Conservation (phyloP, 2,329 filamentous ascomycete genomes). For the Massarina eburnea region DNA sequence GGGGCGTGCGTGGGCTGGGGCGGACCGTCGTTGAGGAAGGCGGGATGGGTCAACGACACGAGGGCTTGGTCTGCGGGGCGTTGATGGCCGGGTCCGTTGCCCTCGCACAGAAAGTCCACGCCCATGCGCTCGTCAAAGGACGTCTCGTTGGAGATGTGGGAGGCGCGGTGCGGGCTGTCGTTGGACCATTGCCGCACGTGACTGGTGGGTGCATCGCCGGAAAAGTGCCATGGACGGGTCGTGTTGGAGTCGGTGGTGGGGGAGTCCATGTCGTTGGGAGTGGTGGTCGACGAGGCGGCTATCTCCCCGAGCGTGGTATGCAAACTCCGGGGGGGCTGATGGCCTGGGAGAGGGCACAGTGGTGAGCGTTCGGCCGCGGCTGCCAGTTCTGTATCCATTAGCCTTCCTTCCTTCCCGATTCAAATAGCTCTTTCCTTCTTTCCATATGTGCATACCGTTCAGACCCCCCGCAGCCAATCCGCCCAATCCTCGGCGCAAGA, state of each 20-base stretch:
- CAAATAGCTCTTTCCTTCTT: not conserved
- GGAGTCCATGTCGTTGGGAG: slow-evolving; percentile 25
- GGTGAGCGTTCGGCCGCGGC: slow-evolving; percentile 51
- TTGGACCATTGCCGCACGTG: slow-evolving; percentile 39
- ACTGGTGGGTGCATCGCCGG: slow-evolving; percentile 33
- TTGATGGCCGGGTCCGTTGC: slow-evolving; percentile 57
- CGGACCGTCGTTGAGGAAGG: slow-evolving; percentile 22
- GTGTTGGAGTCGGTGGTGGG: slow-evolving; percentile 22
- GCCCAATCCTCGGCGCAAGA: no score
- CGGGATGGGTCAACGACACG: slow-evolving; percentile 48
- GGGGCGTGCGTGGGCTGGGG: slow-evolving; percentile 34
- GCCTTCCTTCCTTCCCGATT: no score
- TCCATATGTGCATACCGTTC: slow-evolving; percentile 38
- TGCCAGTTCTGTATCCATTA: slow-evolving; percentile 49
- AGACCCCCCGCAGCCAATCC: slow-evolving; percentile 44
- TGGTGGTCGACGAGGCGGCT: slow-evolving; percentile 16
- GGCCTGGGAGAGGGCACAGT: slow-evolving; percentile 37
- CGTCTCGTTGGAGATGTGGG: slow-evolving; percentile 24
- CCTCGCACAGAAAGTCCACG: slow-evolving; percentile 71
- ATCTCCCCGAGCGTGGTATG: slow-evolving; percentile 24
- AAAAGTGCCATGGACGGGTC: slow-evolving; percentile 35
- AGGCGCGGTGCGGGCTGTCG: slow-evolving; percentile 41
- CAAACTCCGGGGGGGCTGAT: slow-evolving; percentile 23
- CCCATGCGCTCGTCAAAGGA: slow-evolving; percentile 63
- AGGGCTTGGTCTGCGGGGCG: slow-evolving; percentile 34